Base-by-base conservation (phyloP, 495 filamentous ascomycete species). In the Xylaria scruposa region DNA sequence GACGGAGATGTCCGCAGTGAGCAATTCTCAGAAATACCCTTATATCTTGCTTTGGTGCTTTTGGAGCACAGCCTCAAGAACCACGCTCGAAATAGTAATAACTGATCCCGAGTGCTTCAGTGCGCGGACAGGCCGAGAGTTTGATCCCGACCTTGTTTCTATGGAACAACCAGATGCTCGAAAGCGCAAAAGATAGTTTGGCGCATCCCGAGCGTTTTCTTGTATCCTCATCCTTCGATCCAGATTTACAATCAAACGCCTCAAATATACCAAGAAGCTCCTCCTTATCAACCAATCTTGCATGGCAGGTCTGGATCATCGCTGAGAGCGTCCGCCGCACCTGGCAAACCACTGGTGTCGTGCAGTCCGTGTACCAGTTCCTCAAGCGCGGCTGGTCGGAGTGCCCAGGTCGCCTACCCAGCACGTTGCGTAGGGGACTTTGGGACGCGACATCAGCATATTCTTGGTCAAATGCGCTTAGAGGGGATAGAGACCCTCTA, bases 1-100 rank as follows among this genome's bases (percentile, higher is more conserved):
- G 88, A 90, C 73, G 86, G 85, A 36, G 85, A 89, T 73, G 83
- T 89, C 60, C 81, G 84, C 42, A 81, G 58, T 60, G 31, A 33
- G 54, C 36, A 36, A 36, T 10, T 29, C 24, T 21, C 49, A 3
- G 7, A 19, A 19, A 31, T 3, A n/a, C 8, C 9, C 33, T 59
- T 7, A 8, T 13, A 4, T n/a, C 24, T 9, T 26, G 13, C 24
- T 26, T 53, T 10, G 49, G 0, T 13, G 3, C n/a, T 8, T 51
- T 51, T 24, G 21, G 47, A 24, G 49, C 13, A 26, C 21, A 53
- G 21, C 24, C 53, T 31, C 13, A 12, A 15, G 29, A 31, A 51
- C 0, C n/a, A 51, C 51, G 21, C 12, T 31, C 24, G 3, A 21
- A 38, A 60, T 38, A 21, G 29, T 31, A 2, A 38, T n/a, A 12